phyloP scores from a whole-genome alignment of 306 rosid species.

The Rosa lucieae region DNA sequence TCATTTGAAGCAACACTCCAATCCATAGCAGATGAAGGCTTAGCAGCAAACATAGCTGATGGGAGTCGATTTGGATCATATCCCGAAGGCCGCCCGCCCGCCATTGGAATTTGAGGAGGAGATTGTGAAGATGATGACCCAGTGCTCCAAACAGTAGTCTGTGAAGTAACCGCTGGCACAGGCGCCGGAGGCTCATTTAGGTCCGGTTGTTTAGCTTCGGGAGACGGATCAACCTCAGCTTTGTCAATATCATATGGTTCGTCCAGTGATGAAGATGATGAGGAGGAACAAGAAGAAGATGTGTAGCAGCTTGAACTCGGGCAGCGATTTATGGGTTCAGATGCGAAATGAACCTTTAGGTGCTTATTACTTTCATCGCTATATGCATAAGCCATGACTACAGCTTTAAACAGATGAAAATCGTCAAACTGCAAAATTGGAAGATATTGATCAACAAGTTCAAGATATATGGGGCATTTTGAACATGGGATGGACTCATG shows the following conservation, averaged over 20 bases:
- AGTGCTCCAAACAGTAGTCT: conserved; percentile 39
- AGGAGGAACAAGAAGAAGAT: conserved; percentile 30
- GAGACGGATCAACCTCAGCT: conserved; percentile 8
- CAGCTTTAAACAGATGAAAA: not conserved
- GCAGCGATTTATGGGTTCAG: not conserved
- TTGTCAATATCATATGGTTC: conserved; percentile 11
- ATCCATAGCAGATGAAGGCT: conserved; percentile 43
- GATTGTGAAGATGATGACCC: conserved; percentile 34
- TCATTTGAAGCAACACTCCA: conserved; percentile 78
- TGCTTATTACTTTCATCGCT: conserved; percentile 33
- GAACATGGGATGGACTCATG: not conserved
- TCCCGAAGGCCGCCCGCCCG: conserved; percentile 21
- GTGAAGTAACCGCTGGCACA: not conserved
- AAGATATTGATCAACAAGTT: not conserved
- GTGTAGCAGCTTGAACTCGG: conserved; percentile 21
- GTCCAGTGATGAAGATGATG: conserved; percentile 36
- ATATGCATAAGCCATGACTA: conserved; percentile 25
- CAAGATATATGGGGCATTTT: not conserved
- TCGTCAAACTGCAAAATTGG: not conserved
- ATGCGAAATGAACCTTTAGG: conserved; percentile 39
- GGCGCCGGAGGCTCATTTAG: not conserved
- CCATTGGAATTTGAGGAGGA: conserved; percentile 24
- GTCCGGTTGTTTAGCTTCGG: conserved; percentile 14
- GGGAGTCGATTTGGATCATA: conserved; percentile 69
- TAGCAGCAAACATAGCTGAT: conserved; percentile 37